Percentiles rank a stretch among this genome's conserved stretches.
Evolutionary conservation across 306 rosid genomes (phyloP).

Genomic region (Quercus suber): DNA sequence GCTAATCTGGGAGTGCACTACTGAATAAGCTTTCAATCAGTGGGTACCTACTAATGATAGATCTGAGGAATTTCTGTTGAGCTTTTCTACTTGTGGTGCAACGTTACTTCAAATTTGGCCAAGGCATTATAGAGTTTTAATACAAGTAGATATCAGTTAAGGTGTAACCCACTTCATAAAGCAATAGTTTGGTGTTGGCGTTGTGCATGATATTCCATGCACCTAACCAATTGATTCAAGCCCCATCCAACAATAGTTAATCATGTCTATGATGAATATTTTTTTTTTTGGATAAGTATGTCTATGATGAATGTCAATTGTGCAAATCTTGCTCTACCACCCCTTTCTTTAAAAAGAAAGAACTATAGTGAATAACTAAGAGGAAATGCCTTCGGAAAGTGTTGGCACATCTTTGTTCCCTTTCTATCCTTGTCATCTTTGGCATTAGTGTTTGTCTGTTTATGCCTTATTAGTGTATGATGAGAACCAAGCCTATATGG

Average conservation of each 20-base stretch:
- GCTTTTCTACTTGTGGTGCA: too few species aligned
- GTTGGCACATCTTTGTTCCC: conserved; percentile 5
- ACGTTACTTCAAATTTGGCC: background rate
- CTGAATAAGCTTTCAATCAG: conserved; percentile 14
- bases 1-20: background rate
- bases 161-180: too few species aligned
- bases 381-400: background rate
- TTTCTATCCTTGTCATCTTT: background rate
- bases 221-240: too few species aligned
- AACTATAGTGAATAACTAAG: too few species aligned
- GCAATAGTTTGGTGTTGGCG: too few species aligned
- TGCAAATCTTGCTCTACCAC: too few species aligned
- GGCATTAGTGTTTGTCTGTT: background rate
- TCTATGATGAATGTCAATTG: background rate
- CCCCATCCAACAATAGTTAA: background rate
- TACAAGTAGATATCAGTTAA: too few species aligned
- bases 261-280: background rate
- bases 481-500: conserved; percentile 13
- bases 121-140: too few species aligned
- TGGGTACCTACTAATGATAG: conserved; percentile 23
- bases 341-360: too few species aligned
- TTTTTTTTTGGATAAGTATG: background rate
- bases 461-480: background rate
- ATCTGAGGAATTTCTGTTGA: conserved; percentile 5
- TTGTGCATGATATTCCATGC: too few species aligned